These are phyloP conservation scores for Lasiodiplodia sp. DNA, from an alignment of 2,329 filamentous ascomycete genomes.

Conservation along the genomic window DNA sequence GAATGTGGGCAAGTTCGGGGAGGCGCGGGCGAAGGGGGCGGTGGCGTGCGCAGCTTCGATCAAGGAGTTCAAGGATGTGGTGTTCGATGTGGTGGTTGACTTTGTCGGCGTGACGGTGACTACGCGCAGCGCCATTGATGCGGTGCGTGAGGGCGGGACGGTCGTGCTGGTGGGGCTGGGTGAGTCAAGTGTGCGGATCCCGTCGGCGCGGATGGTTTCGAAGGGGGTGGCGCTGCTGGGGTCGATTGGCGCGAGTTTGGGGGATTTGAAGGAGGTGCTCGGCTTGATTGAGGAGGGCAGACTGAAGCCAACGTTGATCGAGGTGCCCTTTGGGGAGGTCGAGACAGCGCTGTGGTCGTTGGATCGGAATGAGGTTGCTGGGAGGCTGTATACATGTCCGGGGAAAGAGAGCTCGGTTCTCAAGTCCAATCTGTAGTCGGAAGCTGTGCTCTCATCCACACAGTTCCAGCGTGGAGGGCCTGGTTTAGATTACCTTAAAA, in stretches of 20 bases:
- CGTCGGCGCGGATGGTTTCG: background rate
- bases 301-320: background rate
- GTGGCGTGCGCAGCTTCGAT: background rate
- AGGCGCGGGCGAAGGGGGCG: conserved; percentile 9
- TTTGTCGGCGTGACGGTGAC: background rate
- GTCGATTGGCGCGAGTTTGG: background rate
- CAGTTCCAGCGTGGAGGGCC: no score
- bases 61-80: background rate
- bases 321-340: background rate
- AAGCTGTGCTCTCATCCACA: no score
- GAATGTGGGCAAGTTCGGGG: background rate
- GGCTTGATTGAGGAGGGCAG: background rate
- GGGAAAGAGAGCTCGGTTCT: no score
- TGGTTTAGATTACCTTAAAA: no score
- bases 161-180: background rate
- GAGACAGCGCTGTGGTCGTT: background rate
- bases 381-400: background rate
- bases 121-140: background rate
- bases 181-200: background rate
- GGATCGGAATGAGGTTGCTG: background rate
- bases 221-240: background rate
- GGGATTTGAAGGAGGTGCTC: background rate
- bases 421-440: no score
- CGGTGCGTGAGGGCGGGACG: background rate
- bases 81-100: background rate